phyloP scores from a whole-genome alignment of 306 rosid species.

The Prunus padus region DNA sequence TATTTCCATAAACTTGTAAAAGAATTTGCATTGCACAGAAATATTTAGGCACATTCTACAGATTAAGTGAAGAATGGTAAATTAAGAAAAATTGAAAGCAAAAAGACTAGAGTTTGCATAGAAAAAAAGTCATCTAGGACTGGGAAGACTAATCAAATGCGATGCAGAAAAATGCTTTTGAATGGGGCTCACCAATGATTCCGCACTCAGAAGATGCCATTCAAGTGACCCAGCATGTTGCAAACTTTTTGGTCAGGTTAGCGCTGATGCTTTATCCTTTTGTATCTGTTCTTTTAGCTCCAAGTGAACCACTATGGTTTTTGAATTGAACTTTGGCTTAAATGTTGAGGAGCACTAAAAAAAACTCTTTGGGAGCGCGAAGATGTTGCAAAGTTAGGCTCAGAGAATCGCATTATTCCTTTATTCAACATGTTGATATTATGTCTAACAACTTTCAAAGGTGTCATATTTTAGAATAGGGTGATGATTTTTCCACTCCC shows the following conservation, averaged over 20 bases:
- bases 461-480: not conserved
- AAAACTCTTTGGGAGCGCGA: not conserved
- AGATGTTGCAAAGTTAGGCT: not conserved
- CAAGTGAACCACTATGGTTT: not conserved
- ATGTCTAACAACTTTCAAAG: not conserved
- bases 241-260: conserved; percentile 86
- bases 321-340: not conserved
- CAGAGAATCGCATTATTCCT: not conserved
- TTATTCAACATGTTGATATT: not conserved
- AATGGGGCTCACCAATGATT: conserved; percentile 63
- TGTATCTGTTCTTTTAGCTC: not conserved
- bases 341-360: not conserved
- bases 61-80: not conserved
- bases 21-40: not conserved
- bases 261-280: conserved; percentile 26
- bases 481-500: too few species aligned
- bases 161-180: conserved; percentile 82
- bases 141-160: not conserved
- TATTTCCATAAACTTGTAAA: not conserved
- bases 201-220: conserved; percentile 88
- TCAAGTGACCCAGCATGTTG: conserved; percentile 66
- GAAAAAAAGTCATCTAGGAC: not conserved
- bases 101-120: not conserved
- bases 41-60: not conserved
- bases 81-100: not conserved